Base-by-base conservation (phyloP, 2,329 filamentous ascomycete genomes). In the Xylaria arbuscula region DNA sequence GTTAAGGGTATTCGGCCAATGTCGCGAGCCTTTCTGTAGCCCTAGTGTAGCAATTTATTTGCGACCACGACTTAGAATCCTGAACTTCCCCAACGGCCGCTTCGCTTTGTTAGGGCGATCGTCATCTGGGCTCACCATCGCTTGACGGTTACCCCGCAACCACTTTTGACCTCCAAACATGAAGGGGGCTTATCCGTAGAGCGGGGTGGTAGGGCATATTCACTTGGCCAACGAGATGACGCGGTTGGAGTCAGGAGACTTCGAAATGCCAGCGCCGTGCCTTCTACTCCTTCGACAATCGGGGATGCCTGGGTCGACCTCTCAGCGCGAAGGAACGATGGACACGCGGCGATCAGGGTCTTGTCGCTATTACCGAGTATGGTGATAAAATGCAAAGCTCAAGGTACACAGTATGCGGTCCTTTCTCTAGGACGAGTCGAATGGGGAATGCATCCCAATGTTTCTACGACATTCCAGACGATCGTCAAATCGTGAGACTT, bases 131-230 rank as follows among this genome's bases (percentile, higher is more conserved):
- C 50, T 60, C 60, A 62, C 62, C 53, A 66, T 40, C 50, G 53
- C 59, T 69, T 54, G 53, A 61, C 54, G 54, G 48, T 65, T 71
- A 71, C 70, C 70, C 70, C 70, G 67, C 70, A 71, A 67, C 64
- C 55, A 38, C 59, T n/a, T 50, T 56, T 42, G 54, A 42, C 60
- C 63, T 66, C 32, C 66, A 54, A 54, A 55, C 7, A 54, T 60
- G 50, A 62, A 64, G 58, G 62, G 59, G 55, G 50, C n/a, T 36
- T 59, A 28, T 28, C 28, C 28, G 28, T 28, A 28, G 61, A 36
- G 64, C 36, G 32, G 40, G 48, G 50, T 24, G n/a, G 10, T 42
- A 28, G 36, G 36, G 2, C 53, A 13, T 42, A 24, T n/a, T 36
- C 54, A 59, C 32, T 24, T 57, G 55, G 42, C 70, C 70, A 72